These are phyloP conservation scores for Lachancea sp. DNA, from an alignment of 805 yeast species.

Conservation along the genomic window DNA sequence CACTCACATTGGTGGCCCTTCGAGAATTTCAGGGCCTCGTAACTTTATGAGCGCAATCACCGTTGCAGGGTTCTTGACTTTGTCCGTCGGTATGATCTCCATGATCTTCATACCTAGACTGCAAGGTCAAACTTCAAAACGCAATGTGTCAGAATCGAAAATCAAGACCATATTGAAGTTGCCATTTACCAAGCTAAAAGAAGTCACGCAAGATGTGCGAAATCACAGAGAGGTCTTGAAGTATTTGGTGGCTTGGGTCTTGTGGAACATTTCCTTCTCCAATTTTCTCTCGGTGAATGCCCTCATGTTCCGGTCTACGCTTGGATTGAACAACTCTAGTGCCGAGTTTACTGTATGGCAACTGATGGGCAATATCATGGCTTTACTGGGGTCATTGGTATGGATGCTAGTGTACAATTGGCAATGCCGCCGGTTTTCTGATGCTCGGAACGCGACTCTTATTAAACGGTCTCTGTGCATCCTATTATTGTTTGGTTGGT, in stretches of 20 bases:
- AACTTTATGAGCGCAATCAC: conserved; percentile 36
- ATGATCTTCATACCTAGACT: conserved; percentile 32
- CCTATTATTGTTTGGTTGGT: conserved; percentile 30
- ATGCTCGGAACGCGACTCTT: background rate
- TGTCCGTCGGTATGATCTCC: conserved; percentile 23
- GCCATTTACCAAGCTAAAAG: conserved; percentile 24
- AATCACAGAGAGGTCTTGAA: conserved; percentile 28
- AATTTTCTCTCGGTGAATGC: conserved; percentile 35
- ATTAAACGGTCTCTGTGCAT: conserved; percentile 36
- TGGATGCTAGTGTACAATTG: conserved; percentile 37
- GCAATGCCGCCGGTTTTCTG: conserved; percentile 7
- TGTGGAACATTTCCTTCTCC: conserved; percentile 36
- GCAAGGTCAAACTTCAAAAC: conserved; percentile 18
- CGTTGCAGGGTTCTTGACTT: conserved; percentile 35
- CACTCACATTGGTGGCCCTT: conserved; percentile 26
- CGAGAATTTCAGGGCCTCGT: conserved; percentile 28
- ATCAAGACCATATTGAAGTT: background rate
- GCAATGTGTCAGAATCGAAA: background rate
- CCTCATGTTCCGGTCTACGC: conserved; percentile 35
- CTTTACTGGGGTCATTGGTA: conserved; percentile 31
- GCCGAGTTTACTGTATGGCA: conserved; percentile 37
- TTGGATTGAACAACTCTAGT: conserved; percentile 36
- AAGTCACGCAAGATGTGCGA: conserved; percentile 20
- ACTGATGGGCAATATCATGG: conserved; percentile 34
- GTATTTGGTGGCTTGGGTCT: conserved; percentile 37